phyloP scores from a whole-genome alignment of 768 basidiomycete genomes.

The Psilocybe azurescens region DNA sequence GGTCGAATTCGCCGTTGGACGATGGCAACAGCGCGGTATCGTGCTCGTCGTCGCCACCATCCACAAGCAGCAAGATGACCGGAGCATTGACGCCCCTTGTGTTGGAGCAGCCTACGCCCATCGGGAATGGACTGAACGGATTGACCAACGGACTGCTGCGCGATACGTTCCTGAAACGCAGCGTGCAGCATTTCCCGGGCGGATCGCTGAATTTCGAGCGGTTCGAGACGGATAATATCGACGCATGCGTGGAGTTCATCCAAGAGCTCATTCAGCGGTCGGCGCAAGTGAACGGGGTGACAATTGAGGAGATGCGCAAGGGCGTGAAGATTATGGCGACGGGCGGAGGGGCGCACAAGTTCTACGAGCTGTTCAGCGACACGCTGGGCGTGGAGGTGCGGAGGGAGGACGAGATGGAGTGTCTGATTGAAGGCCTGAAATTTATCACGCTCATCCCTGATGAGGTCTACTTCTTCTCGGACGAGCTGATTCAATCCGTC shows the following conservation, averaged over 20 bases:
- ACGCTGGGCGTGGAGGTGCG: conserved; percentile 84
- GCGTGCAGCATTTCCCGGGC: conserved; percentile 84
- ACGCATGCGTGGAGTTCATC: conserved; percentile 86
- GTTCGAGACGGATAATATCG: conserved; percentile 91
- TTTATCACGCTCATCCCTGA: conserved; percentile 96
- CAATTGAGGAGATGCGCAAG: conserved; percentile 87
- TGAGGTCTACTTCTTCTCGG: conserved; percentile 98
- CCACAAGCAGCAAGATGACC: conserved; percentile 49
- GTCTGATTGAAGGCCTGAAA: conserved; percentile 93
- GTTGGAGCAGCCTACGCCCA: conserved; percentile 55
- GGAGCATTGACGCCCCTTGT: conserved; percentile 87
- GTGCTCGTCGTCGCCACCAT: conserved; percentile 35
- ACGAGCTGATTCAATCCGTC: conserved; percentile 86
- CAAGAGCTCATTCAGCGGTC: conserved; percentile 86
- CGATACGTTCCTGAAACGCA: conserved; percentile 67
- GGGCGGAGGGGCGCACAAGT: conserved; percentile 95
- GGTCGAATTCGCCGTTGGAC: conserved; percentile 47
- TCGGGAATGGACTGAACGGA: conserved; percentile 38
- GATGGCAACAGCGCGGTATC: conserved; percentile 36
- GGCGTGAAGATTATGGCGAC: conserved; percentile 98
- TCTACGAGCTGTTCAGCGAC: conserved; percentile 80
- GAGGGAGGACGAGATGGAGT: conserved; percentile 99
- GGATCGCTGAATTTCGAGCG: conserved; percentile 97
- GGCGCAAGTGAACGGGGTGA: conserved; percentile 83
- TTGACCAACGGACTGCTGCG: conserved; percentile 54